A percentile compares a stretch with the other conserved stretches of the same genome.
Evolutionary conservation across 805 yeast genomes (phyloP).

Genomic region (Kluyveromyces dobzhanskii): DNA sequence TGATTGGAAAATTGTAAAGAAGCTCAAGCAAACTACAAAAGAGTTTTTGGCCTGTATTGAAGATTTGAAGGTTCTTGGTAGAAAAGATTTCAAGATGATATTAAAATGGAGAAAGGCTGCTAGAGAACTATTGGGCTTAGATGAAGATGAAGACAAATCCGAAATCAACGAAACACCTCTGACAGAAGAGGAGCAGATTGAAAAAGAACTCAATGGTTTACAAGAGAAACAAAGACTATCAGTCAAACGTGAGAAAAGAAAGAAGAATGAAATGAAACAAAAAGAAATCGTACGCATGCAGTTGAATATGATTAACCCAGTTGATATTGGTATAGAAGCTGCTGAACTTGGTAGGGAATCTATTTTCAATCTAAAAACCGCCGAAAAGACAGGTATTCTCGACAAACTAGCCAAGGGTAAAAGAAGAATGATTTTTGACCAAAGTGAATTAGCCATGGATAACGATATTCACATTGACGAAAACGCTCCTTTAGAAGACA

Average conservation of each 20-base stretch:
- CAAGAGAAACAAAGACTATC: constrained; percentile 62
- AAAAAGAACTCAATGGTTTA: constrained; percentile 70
- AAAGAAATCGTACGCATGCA: constrained; percentile 87
- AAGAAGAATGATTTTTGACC: constrained; percentile 48
- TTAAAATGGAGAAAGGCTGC: constrained; percentile 86
- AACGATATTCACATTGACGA: constrained; percentile 51
- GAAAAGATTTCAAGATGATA: constrained; percentile 80
- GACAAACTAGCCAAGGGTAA: constrained; percentile 71
- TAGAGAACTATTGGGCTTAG: constrained; percentile 65
- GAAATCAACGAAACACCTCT: constrained; percentile 60
- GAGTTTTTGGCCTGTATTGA: constrained; percentile 79
- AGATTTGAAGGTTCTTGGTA: constrained; percentile 90
- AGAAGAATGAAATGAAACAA: constrained; percentile 72
- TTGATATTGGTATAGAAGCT: constrained; percentile 90
- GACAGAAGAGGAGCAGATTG: constrained; percentile 85
- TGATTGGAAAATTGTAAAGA: constrained; percentile 64
- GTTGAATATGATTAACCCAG: constrained; percentile 91
- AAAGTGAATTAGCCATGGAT: constrained; percentile 46
- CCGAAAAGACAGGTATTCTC: constrained; percentile 79
- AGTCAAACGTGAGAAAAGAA: constrained; percentile 73
- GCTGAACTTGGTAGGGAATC: constrained; percentile 71
- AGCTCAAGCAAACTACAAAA: constrained; percentile 65
- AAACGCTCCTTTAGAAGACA: constrained; percentile 28
- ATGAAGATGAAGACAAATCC: constrained; percentile 39
- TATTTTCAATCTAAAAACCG: constrained; percentile 73